Evolutionary conservation across 306 rosid species (phyloP).

Genomic region (Cucumis melo): DNA sequence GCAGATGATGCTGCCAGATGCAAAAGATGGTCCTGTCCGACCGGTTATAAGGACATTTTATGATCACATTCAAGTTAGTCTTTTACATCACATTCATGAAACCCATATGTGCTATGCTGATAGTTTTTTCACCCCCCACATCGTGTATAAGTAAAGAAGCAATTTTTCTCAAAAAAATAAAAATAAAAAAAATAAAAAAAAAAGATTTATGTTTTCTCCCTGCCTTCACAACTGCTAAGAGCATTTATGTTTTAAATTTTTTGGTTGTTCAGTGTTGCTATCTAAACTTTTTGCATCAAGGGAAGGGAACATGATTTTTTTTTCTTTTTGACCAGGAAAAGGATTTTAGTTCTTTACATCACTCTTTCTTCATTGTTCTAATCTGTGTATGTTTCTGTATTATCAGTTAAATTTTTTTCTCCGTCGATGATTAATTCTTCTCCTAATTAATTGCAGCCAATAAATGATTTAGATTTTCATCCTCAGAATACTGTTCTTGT

Average conservation of each 20-base stretch:
- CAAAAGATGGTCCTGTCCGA: slow-evolving; percentile 71
- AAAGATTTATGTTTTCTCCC: neutral
- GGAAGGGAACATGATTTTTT: neutral
- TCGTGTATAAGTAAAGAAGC: neutral
- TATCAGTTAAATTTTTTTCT: neutral
- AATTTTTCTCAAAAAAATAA: too few relatives aligned
- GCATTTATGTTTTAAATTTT: neutral
- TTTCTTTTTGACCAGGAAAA: neutral
- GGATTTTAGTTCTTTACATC: neutral
- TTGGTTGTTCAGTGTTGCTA: neutral
- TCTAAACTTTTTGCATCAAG: neutral
- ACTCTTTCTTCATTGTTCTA: neutral
- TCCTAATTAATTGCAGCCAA: slow-evolving; percentile 48
- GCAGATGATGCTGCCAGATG: slow-evolving; percentile 72
- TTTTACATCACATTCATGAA: neutral
- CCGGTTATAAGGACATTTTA: slow-evolving; percentile 75
- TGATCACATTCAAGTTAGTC: slow-evolving; percentile 59
- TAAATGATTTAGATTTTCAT: slow-evolving; percentile 91
- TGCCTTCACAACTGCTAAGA: neutral
- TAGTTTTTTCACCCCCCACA: neutral
- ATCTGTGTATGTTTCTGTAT: neutral
- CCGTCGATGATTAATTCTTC: slow-evolving; percentile 10
- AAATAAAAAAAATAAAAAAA: too few relatives aligned
- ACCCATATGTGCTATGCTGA: neutral
- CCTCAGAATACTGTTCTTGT: slow-evolving; percentile 69